Base-by-base conservation (phyloP, 1,284 basidiomycete species). In the Moesziomyces antarcticus region DNA sequence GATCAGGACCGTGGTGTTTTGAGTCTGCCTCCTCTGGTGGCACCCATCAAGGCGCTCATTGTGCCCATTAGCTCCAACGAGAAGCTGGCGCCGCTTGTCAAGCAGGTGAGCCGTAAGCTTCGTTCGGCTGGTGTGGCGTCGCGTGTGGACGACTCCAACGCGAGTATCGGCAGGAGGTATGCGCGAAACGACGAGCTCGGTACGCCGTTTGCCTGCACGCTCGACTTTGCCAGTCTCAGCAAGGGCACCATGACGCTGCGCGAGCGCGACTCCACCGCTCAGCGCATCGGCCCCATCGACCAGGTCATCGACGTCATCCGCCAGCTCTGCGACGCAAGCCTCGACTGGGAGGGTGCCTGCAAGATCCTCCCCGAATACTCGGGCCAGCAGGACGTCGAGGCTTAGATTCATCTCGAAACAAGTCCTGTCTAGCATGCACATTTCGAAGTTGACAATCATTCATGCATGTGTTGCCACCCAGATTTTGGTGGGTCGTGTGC, bases 161-260 rank as follows among this genome's bases (percentile, higher is more conserved):
- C 92, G 43, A 92, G 93, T 6, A 98, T 99, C 83, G 97, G 96
- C 54, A 94, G 93, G 87, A 93, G 97, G 41, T 99, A 99, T 85
- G 90, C 97, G 33, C 90, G 97, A 71, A 99, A 98, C 86, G 96
- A 99, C 86, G 97, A 99, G 86, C 89, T 99, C 45, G 96, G 96
- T 76, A 99, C 96, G 40, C 96, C 96, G 3, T 99, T 92, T 84
- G 96, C 96, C 56, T 88, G 95, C 76, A 99, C 97, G 6, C 88
- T 99, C 69, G 96, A 99, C 86, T 99, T 99, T 87, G 96, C 95
- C 25, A 95, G 94, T 93, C 85, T 85, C 92, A 63, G 59, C 59
- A 82, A 82, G 63, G 81, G 82, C 47, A 84, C 82, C 27, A 77
- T 84, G 70, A 84, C 82, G 44, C 57, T 84, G 46, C 75, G 82